These are phyloP conservation scores for Termitomyces sp. DNA, from an alignment of 768 basidiomycete species.

Conservation along the genomic window DNA sequence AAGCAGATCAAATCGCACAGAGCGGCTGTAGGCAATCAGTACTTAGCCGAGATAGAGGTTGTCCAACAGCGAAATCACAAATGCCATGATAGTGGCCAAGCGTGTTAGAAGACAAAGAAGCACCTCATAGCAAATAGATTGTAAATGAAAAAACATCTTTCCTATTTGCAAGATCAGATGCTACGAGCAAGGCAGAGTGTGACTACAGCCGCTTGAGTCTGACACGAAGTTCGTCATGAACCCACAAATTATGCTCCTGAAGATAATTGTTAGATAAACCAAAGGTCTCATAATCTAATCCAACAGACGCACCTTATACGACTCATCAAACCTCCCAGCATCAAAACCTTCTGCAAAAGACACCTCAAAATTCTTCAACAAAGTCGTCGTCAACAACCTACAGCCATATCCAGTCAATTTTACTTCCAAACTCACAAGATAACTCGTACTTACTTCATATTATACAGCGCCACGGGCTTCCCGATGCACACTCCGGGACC, in stretches of 20 bases:
- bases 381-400: slow-evolving; percentile 12
- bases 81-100: neutral
- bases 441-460: slow-evolving; percentile 19
- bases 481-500: slow-evolving; percentile 19
- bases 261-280: neutral
- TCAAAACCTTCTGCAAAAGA: slow-evolving; percentile 12
- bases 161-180: neutral
- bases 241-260: slow-evolving; percentile 19
- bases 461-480: slow-evolving; percentile 19
- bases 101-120: neutral
- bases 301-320: slow-evolving; percentile 14
- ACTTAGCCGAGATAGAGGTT: no score
- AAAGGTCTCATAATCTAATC: neutral
- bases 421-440: neutral
- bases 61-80: no score
- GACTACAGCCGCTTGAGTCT: slow-evolving; percentile 4
- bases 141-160: neutral
- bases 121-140: neutral
- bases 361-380: slow-evolving; percentile 13
- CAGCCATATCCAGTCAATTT: neutral
- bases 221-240: slow-evolving; percentile 14
- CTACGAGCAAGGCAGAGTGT: neutral
- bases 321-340: slow-evolving; percentile 13
- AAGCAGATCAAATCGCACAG: no score
- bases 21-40: no score